Evolutionary conservation across 371 early-diverging fungal species (phyloP).

Genomic region (Umbelopsis sp.): DNA sequence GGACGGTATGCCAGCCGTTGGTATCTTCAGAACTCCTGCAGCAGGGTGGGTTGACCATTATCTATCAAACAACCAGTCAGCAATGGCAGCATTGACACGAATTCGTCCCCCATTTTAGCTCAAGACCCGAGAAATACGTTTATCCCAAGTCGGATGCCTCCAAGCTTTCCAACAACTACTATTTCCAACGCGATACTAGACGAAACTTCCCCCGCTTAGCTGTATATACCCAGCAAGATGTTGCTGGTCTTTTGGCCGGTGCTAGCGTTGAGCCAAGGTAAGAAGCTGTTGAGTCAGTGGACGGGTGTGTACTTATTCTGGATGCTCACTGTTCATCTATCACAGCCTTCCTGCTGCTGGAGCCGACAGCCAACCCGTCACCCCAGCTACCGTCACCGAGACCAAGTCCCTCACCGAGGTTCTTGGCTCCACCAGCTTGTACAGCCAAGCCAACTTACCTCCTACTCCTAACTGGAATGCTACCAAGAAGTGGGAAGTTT

Average conservation of each 20-base stretch:
- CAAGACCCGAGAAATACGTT: conserved; percentile 58
- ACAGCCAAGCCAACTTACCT: conserved; percentile 34
- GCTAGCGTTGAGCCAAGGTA: conserved; percentile 49
- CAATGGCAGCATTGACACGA: background rate
- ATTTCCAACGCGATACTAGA: conserved; percentile 89
- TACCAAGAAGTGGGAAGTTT: conserved; percentile 44
- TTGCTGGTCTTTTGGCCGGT: conserved; percentile 67
- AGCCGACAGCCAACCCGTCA: conserved; percentile 25
- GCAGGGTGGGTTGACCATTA: conserved; percentile 45
- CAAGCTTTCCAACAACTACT: conserved; percentile 81
- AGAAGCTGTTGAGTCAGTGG: background rate
- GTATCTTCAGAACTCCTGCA: conserved; percentile 64
- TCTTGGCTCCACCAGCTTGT: conserved; percentile 41
- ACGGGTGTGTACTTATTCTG: background rate
- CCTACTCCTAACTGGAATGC: conserved; percentile 50
- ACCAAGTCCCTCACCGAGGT: conserved; percentile 50
- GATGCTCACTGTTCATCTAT: background rate
- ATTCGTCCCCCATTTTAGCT: conserved; percentile 31
- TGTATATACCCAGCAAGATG: conserved; percentile 78
- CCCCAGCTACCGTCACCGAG: conserved; percentile 27
- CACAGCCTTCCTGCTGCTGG: conserved; percentile 35
- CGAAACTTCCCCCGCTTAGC: conserved; percentile 91
- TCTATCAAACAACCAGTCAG: background rate
- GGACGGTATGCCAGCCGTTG: conserved; percentile 64
- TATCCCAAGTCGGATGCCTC: conserved; percentile 60